These are phyloP conservation scores for Closterium sp. DNA, from an alignment of 139 green algal species.

Conservation along the genomic window DNA sequence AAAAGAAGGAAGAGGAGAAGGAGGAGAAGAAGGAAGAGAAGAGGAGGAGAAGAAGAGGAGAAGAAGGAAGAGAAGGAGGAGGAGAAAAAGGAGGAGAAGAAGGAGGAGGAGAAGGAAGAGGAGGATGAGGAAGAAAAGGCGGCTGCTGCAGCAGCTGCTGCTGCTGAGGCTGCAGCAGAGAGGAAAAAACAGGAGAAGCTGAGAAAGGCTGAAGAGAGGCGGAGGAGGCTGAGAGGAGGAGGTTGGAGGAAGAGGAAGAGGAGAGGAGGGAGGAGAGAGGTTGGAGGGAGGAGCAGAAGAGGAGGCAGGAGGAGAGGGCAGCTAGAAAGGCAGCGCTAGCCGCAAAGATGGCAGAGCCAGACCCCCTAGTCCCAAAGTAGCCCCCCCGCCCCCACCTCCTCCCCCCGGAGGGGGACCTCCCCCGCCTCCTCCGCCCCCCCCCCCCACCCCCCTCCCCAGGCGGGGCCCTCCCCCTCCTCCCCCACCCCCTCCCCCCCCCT, in stretches of 20 bases:
- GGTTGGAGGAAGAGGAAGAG: neutral
- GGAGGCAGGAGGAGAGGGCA: neutral
- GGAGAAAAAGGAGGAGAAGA: neutral
- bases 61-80: neutral
- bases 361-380: neutral
- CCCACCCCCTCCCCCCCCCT: slow-evolving; percentile 31
- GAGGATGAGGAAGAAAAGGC: neutral
- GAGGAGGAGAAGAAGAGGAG: neutral
- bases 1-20: neutral
- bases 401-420: neutral
- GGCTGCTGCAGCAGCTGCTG: neutral
- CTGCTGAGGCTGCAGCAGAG: neutral
- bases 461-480: slow-evolving; percentile 13
- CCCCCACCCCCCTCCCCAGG: neutral
- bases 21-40: neutral
- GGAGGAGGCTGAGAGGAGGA: neutral
- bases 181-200: neutral
- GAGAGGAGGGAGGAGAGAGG: neutral
- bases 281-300: neutral
- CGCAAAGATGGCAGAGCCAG: neutral
- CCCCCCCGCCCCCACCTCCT: neutral
- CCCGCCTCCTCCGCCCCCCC: slow-evolving; percentile 19
- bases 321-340: neutral
- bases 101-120: neutral
- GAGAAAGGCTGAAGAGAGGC: neutral